Percentiles rank a stretch among this genome's conserved stretches.
Evolutionary conservation across 371 early-diverging fungal species (phyloP).

Genomic region (Mortierella sp.): DNA sequence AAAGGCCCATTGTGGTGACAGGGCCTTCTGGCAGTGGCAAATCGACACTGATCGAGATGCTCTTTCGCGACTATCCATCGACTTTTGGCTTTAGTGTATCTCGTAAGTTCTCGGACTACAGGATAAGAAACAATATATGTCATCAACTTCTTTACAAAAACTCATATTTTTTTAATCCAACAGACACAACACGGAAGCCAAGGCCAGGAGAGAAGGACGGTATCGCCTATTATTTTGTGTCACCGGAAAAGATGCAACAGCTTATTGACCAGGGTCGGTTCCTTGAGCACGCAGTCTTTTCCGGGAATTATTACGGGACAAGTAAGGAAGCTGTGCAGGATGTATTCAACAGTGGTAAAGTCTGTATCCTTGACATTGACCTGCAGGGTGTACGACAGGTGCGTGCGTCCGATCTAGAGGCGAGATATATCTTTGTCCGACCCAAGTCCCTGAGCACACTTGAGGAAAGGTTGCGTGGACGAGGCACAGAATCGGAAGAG

Average conservation of each 20-base stretch:
- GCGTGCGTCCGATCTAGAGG: conserved; percentile 70
- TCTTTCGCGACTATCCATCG: conserved; percentile 86
- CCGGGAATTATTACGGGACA: conserved; percentile 94
- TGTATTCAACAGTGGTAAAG: conserved; percentile 75
- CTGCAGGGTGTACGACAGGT: conserved; percentile 84
- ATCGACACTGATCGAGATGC: conserved; percentile 91
- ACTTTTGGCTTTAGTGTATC: conserved; percentile 96
- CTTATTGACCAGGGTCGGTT: conserved; percentile 83
- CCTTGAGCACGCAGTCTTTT: conserved; percentile 94
- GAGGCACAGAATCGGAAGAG: conserved; percentile 90
- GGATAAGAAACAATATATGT: too few species aligned
- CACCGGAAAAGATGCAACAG: conserved; percentile 73
- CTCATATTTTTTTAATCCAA: neutral
- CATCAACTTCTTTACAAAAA: too few species aligned
- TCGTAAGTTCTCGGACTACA: too few species aligned
- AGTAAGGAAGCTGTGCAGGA: conserved; percentile 81
- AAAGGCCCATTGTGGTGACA: conserved; percentile 77
- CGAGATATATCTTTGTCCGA: conserved; percentile 83
- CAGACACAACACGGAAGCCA: conserved; percentile 95
- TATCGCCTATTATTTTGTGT: conserved; percentile 93
- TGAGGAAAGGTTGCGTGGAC: conserved; percentile 80
- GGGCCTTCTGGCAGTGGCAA: conserved; percentile 98
- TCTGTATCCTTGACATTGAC: conserved; percentile 93
- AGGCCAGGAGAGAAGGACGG: conserved; percentile 92
- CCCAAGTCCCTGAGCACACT: conserved; percentile 84